Percentiles rank a stretch among this genome's conserved stretches.
Conservation (phyloP, 2,329 filamentous ascomycete species). For the Calycina herbarum region DNA sequence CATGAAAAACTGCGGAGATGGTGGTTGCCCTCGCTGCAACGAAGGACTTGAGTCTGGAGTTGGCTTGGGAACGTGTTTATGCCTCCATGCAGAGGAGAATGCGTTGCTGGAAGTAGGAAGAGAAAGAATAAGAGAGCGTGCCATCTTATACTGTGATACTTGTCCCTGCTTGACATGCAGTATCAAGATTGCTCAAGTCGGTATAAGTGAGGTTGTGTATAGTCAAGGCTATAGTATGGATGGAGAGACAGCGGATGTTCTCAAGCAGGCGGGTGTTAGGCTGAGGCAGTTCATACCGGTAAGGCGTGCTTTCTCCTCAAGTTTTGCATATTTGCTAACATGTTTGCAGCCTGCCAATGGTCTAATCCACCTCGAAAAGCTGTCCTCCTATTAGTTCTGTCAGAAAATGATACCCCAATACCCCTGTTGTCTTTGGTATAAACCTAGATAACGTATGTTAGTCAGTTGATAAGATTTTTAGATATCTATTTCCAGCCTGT, state of each 20-base stretch:
- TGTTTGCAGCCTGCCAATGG: conserved; percentile 59
- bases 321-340: conserved; percentile 23
- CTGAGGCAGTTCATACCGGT: conserved; percentile 87
- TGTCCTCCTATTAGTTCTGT: conserved; percentile 21
- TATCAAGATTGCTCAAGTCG: conserved; percentile 97
- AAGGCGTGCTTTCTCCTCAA: conserved; percentile 40
- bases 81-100: conserved; percentile 98
- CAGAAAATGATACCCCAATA: conserved; percentile 10
- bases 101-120: conserved; percentile 90
- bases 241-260: conserved; percentile 75
- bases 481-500: no score
- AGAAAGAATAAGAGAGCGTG: conserved; percentile 80
- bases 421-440: background rate
- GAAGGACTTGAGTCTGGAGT: conserved; percentile 67
- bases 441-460: background rate
- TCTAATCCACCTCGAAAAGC: conserved; percentile 60
- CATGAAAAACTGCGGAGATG: conserved; percentile 86
- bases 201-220: conserved; percentile 94
- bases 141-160: conserved; percentile 90
- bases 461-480: background rate
- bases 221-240: conserved; percentile 96
- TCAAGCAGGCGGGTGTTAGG: conserved; percentile 78
- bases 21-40: conserved; percentile 89
- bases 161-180: conserved; percentile 97
- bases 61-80: conserved; percentile 82